Evolutionary conservation across 148 eudicot species (phyloP), one percentile per base, ranked within the genome.

Genomic region (Nepenthes gracilis): DNA sequence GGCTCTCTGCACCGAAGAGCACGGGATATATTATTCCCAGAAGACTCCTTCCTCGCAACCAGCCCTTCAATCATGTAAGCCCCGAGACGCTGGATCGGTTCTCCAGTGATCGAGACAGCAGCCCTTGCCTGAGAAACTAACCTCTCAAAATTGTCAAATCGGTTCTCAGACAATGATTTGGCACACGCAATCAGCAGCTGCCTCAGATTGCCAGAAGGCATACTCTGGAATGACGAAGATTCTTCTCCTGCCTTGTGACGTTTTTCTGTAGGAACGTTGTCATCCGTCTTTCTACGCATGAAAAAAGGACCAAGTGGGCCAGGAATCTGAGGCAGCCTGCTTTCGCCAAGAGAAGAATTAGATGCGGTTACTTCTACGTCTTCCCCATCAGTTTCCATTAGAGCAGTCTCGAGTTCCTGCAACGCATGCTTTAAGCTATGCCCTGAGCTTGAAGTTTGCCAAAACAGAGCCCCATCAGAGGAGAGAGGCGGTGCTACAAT

Each of bases 1-100:
- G 97, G 97, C 77, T 87, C 87, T 40, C 77, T 78, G 64, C 97
- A 91, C 63, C 78, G 72, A 1, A 91, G 84, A 58, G 96, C 63
- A 1, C 69, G 81, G 72, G 85, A 91, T 12, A 91, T 87, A 58
- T 78, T 81, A 9, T 70, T 80, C 13, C 97, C 97, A 0, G 97
- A 91, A 1, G 80, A 71, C 68, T 87, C 81, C 66, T 69, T 83
- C 71, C 90, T 76, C 1, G 96, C 93, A 4, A 87, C 78, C 54
- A 91, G 74, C 43, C 97, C 87, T 72, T 91, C 97, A 8, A 91
- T 67, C 86, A 91, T 78, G 74, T 91, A 91, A 6, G 97, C 96
- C 12, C 96, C 93, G 4, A 91, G 90, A 47, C 97, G 92, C 74
- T 91, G 96, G 45, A 91, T 75, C 7, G 97, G 97, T 33, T 85